Conservation (phyloP, 306 rosid species). For the Cucurbita maxima region DNA sequence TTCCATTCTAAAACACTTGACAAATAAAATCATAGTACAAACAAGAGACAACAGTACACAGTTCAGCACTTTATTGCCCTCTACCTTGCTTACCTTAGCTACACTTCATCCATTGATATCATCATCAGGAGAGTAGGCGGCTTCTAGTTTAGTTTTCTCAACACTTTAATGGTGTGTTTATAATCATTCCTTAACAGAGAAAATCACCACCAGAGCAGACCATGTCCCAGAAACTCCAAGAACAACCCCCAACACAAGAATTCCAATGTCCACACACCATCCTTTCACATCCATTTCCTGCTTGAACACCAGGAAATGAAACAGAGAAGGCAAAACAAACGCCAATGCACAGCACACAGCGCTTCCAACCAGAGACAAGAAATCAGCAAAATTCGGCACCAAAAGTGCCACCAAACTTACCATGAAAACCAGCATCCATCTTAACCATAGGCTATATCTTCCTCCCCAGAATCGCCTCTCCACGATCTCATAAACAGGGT, state of each 20-base stretch:
- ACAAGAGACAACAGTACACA: no score
- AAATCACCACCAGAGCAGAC: constrained; percentile 26
- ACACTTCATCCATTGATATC: no score
- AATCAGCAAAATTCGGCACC: constrained; percentile 40
- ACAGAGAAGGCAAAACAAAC: constrained; percentile 37
- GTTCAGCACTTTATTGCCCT: no score
- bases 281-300: constrained; percentile 22
- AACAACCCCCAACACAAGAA: constrained; percentile 19
- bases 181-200: constrained; percentile 1
- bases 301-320: constrained; percentile 31
- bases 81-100: no score
- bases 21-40: no score
- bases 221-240: constrained; percentile 41
- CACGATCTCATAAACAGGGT: constrained; percentile 40
- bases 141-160: no score
- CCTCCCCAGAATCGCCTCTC: constrained; percentile 38
- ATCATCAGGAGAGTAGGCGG: no score
- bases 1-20: no score
- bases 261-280: constrained; percentile 20
- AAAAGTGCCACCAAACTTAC: constrained; percentile 35
- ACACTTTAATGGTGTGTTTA: no score
- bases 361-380: constrained; percentile 43
- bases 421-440: constrained; percentile 30
- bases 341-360: constrained; percentile 37
- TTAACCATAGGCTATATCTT: constrained; percentile 26